A percentile compares a stretch with the other conserved stretches of the same genome.
Evolutionary conservation across 2,329 filamentous ascomycete species (phyloP).

Genomic region (Venturia oleaginea): DNA sequence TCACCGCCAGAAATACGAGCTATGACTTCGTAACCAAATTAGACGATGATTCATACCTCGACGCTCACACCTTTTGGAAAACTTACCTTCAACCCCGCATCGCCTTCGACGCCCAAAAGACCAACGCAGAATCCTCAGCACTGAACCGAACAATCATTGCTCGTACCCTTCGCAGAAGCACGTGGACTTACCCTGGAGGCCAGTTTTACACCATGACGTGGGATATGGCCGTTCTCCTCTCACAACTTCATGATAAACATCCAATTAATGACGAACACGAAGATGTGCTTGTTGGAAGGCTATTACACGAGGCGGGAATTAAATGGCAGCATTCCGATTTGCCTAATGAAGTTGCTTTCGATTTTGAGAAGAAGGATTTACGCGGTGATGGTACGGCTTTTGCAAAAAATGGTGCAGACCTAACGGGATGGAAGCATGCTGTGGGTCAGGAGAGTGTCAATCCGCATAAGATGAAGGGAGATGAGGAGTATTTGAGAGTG

Average conservation of each 20-base stretch:
- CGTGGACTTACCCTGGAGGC: slow-evolving; percentile 24
- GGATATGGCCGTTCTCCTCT: slow-evolving; percentile 25
- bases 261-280: slow-evolving; percentile 7
- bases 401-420: neutral
- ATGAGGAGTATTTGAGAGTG: slow-evolving; percentile 10
- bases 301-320: slow-evolving; percentile 9
- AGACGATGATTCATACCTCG: slow-evolving; percentile 27
- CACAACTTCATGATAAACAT: slow-evolving; percentile 19
- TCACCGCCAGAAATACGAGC: slow-evolving; percentile 17
- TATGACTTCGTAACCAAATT: slow-evolving; percentile 28
- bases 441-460: slow-evolving; percentile 4
- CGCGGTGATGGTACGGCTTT: neutral
- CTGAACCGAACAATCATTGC: slow-evolving; percentile 23
- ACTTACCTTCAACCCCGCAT: slow-evolving; percentile 21
- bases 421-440: slow-evolving; percentile 7
- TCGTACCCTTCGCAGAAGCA: slow-evolving; percentile 22
- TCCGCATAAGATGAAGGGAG: slow-evolving; percentile 13
- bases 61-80: slow-evolving; percentile 26
- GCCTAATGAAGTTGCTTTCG: slow-evolving; percentile 9
- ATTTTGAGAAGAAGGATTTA: slow-evolving; percentile 1
- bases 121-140: neutral
- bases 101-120: slow-evolving; percentile 15
- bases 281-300: slow-evolving; percentile 3
- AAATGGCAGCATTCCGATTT: neutral
- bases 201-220: slow-evolving; percentile 29